Conservation (phyloP, 208 protist species). For the Leishmania tarentolae region DNA sequence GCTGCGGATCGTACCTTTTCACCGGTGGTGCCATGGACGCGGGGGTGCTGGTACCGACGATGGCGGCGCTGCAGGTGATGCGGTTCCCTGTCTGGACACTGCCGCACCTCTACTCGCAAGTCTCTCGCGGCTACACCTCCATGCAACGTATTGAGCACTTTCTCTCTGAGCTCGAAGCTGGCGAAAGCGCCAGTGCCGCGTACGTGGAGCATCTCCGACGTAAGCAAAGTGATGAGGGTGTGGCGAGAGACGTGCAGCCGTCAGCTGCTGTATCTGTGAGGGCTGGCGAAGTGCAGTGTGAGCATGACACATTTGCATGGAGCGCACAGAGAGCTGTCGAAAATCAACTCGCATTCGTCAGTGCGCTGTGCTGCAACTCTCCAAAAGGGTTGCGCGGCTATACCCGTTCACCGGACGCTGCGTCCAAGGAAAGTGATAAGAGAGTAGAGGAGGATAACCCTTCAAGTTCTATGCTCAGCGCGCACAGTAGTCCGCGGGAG, state of each 20-base stretch:
- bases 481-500: slow-evolving; percentile 14
- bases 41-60: slow-evolving; percentile 67
- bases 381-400: not conserved
- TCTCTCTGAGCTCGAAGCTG: slow-evolving; percentile 37
- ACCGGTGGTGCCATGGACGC: slow-evolving; percentile 58
- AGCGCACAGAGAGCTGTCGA: slow-evolving; percentile 14
- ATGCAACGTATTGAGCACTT: slow-evolving; percentile 68
- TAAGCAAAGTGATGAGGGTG: slow-evolving; percentile 1
- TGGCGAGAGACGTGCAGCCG: not conserved
- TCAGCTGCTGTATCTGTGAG: not conserved
- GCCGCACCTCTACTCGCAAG: slow-evolving; percentile 60
- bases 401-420: not conserved
- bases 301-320: slow-evolving; percentile 32
- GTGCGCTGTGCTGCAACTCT: not conserved
- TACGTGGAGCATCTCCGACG: slow-evolving; percentile 18
- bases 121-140: slow-evolving; percentile 56
- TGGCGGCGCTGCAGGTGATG: slow-evolving; percentile 74
- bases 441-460: not conserved
- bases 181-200: slow-evolving; percentile 19
- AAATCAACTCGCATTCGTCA: slow-evolving; percentile 17
- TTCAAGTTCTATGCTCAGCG: slow-evolving; percentile 2
- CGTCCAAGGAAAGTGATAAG: not conserved
- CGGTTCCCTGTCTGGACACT: slow-evolving; percentile 71
- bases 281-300: slow-evolving; percentile 29
- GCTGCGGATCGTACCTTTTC: slow-evolving; percentile 66